Evolutionary conservation across 768 basidiomycete species (phyloP).

Genomic region (Suillus tomentosus): DNA sequence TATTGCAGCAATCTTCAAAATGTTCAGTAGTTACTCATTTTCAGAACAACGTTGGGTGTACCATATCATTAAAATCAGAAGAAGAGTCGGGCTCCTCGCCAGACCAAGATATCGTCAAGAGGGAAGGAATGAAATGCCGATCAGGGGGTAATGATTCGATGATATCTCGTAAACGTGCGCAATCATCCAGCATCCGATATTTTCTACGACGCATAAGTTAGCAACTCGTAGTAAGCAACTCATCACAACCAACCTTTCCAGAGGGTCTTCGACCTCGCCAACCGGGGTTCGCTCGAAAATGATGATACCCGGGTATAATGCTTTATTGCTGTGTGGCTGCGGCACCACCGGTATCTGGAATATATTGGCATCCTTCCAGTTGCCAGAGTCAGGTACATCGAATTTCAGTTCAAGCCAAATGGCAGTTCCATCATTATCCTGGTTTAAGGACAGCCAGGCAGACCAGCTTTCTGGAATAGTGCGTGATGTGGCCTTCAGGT

Average conservation of each 20-base stretch:
- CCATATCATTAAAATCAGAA: conserved; percentile 64
- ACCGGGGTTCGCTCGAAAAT: conserved; percentile 77
- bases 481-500: conserved; percentile 38
- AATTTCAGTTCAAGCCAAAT: conserved; percentile 84
- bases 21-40: conserved; percentile 11
- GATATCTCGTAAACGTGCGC: conserved; percentile 66
- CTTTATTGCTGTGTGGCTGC: conserved; percentile 18
- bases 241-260: conserved; percentile 57
- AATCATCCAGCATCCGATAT: conserved; percentile 73
- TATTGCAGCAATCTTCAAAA: conserved; percentile 50
- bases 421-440: conserved; percentile 71
- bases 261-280: conserved; percentile 59
- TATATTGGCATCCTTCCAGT: conserved; percentile 58
- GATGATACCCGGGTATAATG: conserved; percentile 60
- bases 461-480: conserved; percentile 50
- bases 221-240: conserved; percentile 2
- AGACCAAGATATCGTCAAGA: conserved; percentile 64
- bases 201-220: conserved; percentile 44
- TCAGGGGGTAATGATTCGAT: conserved; percentile 53
- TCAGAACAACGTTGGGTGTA: conserved; percentile 29
- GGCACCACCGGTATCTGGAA: conserved; percentile 59
- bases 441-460: conserved; percentile 76
- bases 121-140: conserved; percentile 62
- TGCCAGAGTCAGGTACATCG: conserved; percentile 61
- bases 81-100: conserved; percentile 42